Conservation (phyloP, 1,284 basidiomycete genomes). For the Peniophora sp. region DNA sequence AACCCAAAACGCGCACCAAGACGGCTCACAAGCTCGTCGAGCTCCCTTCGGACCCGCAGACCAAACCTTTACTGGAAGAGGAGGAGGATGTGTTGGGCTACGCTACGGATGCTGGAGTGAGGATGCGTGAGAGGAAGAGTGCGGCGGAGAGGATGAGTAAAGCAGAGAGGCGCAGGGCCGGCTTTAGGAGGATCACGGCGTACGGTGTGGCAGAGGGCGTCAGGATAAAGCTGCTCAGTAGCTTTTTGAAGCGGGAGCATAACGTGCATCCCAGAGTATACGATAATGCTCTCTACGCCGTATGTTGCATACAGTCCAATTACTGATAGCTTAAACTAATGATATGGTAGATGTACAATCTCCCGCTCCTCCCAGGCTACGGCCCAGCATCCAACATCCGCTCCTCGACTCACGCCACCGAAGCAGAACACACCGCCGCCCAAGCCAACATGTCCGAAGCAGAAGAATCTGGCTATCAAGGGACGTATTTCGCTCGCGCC, state of each 20-base stretch:
- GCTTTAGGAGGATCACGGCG: slow-evolving; percentile 74
- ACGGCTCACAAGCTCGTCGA: slow-evolving; percentile 89
- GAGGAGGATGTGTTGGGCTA: slow-evolving; percentile 50
- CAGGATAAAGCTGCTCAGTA: slow-evolving; percentile 72
- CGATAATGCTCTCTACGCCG: slow-evolving; percentile 90
- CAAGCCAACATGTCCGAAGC: slow-evolving; percentile 73
- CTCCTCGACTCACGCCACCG: slow-evolving; percentile 59
- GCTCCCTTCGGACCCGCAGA: slow-evolving; percentile 87
- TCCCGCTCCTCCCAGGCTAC: slow-evolving; percentile 89
- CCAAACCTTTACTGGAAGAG: slow-evolving; percentile 58
- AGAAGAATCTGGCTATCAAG: slow-evolving; percentile 87
- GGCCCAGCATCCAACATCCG: slow-evolving; percentile 79
- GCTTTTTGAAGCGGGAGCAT: slow-evolving; percentile 89
- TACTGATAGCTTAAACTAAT: slow-evolving; percentile 4
- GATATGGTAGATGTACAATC: slow-evolving; percentile 74
- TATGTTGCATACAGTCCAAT: slow-evolving; percentile 31
- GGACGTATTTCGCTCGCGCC: slow-evolving; percentile 63
- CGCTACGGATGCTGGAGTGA: slow-evolving; percentile 51
- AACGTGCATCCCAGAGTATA: slow-evolving; percentile 86
- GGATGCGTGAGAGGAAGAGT: slow-evolving; percentile 63
- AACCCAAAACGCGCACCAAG: slow-evolving; percentile 58
- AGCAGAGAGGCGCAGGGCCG: slow-evolving; percentile 65
- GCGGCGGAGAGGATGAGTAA: slow-evolving; percentile 77
- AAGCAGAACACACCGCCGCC: slow-evolving; percentile 42
- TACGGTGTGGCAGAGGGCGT: slow-evolving; percentile 84